phyloP scores from a whole-genome alignment of 768 basidiomycete species.

The Tylopilus intermedius region DNA sequence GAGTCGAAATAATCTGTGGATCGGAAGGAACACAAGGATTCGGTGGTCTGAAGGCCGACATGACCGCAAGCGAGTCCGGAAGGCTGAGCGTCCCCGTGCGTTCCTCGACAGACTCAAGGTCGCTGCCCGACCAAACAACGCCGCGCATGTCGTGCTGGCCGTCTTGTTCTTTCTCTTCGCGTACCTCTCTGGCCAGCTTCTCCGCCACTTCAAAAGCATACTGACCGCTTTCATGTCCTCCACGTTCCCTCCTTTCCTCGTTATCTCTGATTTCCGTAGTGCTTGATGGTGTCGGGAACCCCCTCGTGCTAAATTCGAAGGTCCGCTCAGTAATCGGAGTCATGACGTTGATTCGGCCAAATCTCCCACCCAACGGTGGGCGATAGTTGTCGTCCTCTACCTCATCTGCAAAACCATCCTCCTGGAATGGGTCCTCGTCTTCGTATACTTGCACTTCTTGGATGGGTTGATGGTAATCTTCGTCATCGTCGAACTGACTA shows the following conservation, averaged over 20 bases:
- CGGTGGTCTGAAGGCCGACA: constrained; percentile 63
- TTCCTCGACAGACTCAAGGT: constrained; percentile 44
- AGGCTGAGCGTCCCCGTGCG: constrained; percentile 62
- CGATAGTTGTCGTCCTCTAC: constrained; percentile 30
- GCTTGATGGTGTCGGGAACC: constrained; percentile 37
- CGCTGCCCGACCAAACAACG: neutral
- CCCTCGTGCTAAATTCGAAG: constrained; percentile 70
- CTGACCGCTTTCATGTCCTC: constrained; percentile 30
- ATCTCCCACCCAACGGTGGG: constrained; percentile 64
- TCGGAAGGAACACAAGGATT: constrained; percentile 91
- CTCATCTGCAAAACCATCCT: constrained; percentile 28
- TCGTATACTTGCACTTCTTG: constrained; percentile 12
- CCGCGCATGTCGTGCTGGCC: constrained; percentile 10
- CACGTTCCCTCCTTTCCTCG: constrained; percentile 20
- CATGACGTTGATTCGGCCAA: constrained; percentile 87
- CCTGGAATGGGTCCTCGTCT: constrained; percentile 25
- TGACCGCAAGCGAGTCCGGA: constrained; percentile 55
- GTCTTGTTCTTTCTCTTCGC: constrained; percentile 22
- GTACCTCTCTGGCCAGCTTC: constrained; percentile 48
- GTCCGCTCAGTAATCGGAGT: constrained; percentile 97
- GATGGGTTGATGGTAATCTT: constrained; percentile 17
- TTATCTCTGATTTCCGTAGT: constrained; percentile 44
- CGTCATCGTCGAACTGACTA: constrained; percentile 30
- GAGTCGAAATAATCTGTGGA: constrained; percentile 51
- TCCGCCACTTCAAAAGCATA: constrained; percentile 55